phyloP scores from a whole-genome alignment of 495 filamentous ascomycete genomes.

The Talaromyces wortmannii region DNA sequence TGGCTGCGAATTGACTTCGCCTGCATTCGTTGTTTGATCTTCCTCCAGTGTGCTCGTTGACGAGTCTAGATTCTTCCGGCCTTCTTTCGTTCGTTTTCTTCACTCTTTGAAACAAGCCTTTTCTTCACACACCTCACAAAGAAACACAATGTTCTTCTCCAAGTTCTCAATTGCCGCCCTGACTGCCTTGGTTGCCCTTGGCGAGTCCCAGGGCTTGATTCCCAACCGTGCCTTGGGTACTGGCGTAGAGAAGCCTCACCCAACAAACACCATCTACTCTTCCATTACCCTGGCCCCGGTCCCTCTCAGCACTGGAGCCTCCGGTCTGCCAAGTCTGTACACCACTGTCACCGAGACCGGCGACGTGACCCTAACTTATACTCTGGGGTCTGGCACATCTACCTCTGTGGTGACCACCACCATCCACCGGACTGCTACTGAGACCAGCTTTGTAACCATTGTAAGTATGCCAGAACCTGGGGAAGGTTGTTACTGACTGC shows the following conservation, averaged over 20 bases:
- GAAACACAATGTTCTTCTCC: conserved; percentile 28
- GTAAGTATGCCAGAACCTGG: conserved; percentile 15
- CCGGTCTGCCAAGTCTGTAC: neutral
- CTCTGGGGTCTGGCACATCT: conserved; percentile 44
- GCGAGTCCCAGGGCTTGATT: conserved; percentile 28
- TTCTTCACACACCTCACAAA: neutral
- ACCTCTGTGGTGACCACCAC: conserved; percentile 52
- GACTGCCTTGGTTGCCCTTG: conserved; percentile 38
- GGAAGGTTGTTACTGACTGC: neutral
- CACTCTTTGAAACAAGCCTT: neutral
- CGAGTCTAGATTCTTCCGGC: neutral
- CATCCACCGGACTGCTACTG: conserved; percentile 39
- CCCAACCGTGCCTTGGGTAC: conserved; percentile 8
- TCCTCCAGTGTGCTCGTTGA: conserved; percentile 2
- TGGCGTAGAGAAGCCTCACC: neutral
- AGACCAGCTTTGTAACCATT: conserved; percentile 28
- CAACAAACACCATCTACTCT: conserved; percentile 5
- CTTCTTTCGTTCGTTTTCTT: neutral
- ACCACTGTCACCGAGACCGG: conserved; percentile 9
- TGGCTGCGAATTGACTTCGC: conserved; percentile 44
- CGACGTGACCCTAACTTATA: conserved; percentile 55
- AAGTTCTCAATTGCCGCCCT: conserved; percentile 42
- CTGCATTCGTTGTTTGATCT: conserved; percentile 14
- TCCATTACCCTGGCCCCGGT: conserved; percentile 8
- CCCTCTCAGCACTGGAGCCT: conserved; percentile 15